These are phyloP conservation scores for Pelargonium myrrhifolium DNA, from an alignment of 441 rosid genomes.

Conservation along the genomic window DNA sequence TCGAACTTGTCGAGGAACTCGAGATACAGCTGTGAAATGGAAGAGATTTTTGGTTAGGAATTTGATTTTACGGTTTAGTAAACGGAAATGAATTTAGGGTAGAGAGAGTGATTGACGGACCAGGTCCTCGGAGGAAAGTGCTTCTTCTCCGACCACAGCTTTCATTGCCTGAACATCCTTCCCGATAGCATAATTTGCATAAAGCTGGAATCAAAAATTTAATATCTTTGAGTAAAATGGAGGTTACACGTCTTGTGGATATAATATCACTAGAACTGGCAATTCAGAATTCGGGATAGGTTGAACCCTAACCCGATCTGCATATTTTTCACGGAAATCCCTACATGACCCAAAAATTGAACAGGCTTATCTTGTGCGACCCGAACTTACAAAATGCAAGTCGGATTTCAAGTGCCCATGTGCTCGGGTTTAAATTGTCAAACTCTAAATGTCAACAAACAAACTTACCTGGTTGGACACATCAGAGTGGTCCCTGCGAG, in stretches of 20 bases:
- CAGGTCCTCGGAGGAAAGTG: constrained; percentile 99
- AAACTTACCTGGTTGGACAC: constrained; percentile 86
- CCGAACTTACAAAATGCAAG: too few species aligned
- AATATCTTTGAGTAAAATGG: not conserved
- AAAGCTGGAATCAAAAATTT: constrained; percentile 44
- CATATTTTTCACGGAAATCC: too few species aligned
- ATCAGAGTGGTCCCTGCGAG: constrained; percentile 89
- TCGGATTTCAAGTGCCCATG: too few species aligned
- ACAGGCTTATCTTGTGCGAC: too few species aligned
- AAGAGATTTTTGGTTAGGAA: constrained; percentile 11
- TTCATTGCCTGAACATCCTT: constrained; percentile 99
- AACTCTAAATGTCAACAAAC: not conserved
- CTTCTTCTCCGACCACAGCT: constrained; percentile 99
- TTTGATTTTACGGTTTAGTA: not conserved
- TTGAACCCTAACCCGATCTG: too few species aligned
- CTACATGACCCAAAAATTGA: too few species aligned
- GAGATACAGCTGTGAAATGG: constrained; percentile 61
- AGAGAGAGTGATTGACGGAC: constrained; percentile 32
- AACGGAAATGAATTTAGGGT: not conserved
- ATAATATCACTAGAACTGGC: too few species aligned
- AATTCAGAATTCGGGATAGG: too few species aligned
- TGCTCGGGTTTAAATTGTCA: too few species aligned
- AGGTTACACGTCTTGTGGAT: not conserved
- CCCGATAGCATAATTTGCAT: constrained; percentile 94
- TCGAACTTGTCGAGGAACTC: constrained; percentile 96